Evolutionary conservation across 140 eudicot species (phyloP).

Genomic region (Senecio squalidus): DNA sequence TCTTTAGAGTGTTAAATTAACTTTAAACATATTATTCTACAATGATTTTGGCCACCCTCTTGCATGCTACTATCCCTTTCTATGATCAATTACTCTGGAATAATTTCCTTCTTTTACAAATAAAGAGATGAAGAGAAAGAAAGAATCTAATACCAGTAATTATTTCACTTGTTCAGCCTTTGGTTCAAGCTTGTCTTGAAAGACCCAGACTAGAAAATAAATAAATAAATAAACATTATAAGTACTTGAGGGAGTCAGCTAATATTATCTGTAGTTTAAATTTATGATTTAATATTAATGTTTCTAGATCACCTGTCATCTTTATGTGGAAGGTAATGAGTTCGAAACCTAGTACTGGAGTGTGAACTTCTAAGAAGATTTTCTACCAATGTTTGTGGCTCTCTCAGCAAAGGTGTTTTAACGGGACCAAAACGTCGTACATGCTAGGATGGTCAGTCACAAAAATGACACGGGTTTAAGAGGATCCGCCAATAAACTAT

Average conservation of each 20-base stretch:
- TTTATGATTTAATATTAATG: background rate
- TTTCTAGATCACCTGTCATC: too few species aligned
- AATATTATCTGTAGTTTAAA: background rate
- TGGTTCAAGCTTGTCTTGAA: slow-evolving; percentile 27
- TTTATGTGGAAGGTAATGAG: too few species aligned
- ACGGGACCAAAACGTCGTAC: too few species aligned
- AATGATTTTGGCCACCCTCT: slow-evolving; percentile 42
- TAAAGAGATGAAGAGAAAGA: background rate
- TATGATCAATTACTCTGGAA: slow-evolving; percentile 28
- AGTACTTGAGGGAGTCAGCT: slow-evolving; percentile 8
- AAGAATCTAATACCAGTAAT: slow-evolving; percentile 40
- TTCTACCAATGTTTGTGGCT: too few species aligned
- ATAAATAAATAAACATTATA: slow-evolving; percentile 1
- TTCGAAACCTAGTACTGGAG: too few species aligned
- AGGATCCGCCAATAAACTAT: too few species aligned
- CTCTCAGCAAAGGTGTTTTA: too few species aligned
- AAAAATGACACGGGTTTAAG: too few species aligned
- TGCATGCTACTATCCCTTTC: slow-evolving; percentile 31
- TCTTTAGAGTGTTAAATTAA: slow-evolving; percentile 10
- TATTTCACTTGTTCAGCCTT: slow-evolving; percentile 35
- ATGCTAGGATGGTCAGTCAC: too few species aligned
- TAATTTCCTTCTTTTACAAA: slow-evolving; percentile 15
- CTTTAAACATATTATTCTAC: slow-evolving; percentile 37
- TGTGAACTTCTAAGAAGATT: too few species aligned
- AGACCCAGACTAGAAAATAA: slow-evolving; percentile 23